phyloP scores from a whole-genome alignment of 176 grass and related monocot genomes.

The Pontederia crassipes region DNA sequence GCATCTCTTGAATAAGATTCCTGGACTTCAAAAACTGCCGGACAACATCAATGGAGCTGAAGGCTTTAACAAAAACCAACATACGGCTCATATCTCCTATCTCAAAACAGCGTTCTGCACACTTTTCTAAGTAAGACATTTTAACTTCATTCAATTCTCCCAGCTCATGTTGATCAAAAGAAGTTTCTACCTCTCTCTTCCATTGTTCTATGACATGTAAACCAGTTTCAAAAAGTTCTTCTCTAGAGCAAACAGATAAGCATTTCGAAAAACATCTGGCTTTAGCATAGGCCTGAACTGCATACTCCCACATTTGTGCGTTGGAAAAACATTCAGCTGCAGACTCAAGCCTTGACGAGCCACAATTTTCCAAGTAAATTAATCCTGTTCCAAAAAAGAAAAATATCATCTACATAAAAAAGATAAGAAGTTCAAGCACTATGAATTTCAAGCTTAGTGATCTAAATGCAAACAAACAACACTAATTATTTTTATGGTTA shows the following conservation, averaged over 20 bases:
- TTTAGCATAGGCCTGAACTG: conserved; percentile 57
- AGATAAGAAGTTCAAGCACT: not conserved
- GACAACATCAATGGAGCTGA: conserved; percentile 21
- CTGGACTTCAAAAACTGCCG: conserved; percentile 37
- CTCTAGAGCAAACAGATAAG: conserved; percentile 44
- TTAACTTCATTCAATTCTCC: conserved; percentile 18
- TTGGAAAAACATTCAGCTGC: conserved; percentile 55
- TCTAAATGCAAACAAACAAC: no score
- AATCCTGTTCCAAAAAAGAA: conserved; percentile 31
- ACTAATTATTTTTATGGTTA: no score
- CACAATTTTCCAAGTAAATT: conserved; percentile 63
- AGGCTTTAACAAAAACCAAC: conserved; percentile 52
- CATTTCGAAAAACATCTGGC: conserved; percentile 54
- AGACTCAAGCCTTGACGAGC: conserved; percentile 53
- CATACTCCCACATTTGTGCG: conserved; percentile 34
- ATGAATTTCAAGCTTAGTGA: not conserved
- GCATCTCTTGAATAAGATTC: conserved; percentile 45
- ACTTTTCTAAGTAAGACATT: conserved; percentile 37
- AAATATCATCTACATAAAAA: not conserved
- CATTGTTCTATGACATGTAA: conserved; percentile 40
- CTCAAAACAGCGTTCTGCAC: conserved; percentile 28
- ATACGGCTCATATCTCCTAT: conserved; percentile 42
- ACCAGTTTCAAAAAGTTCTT: conserved; percentile 37
- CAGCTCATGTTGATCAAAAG: conserved; percentile 11
- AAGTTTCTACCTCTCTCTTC: conserved; percentile 19